Base-by-base conservation (phyloP, 2,329 filamentous ascomycete genomes). In the Botrytis squamosa region DNA sequence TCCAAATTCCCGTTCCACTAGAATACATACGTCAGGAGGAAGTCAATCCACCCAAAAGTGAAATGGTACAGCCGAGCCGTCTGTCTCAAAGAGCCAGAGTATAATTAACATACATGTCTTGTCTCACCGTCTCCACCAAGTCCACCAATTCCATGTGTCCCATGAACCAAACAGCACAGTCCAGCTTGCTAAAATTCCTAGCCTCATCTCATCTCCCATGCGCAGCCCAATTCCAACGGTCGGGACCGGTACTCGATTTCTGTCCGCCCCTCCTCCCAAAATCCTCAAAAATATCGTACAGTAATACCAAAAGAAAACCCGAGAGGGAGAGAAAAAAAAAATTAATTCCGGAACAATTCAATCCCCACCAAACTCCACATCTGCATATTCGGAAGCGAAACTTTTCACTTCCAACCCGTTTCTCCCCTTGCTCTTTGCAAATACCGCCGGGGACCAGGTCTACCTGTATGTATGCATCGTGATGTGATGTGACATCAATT, bases 321-420 rank as follows among this genome's bases (percentile, higher is more conserved):
- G 42, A 49, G 22, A 49, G 44, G 22, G 12, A n/a, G 25, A 49
- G 3, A 10, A n/a, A n/a, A 52, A n/a, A n/a, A 52, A 55, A 18
- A 29, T 16, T 55, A n/a, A 29, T 55, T 29, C 7, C 52, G n/a
- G n/a, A 55, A 55, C 52, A 29, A 55, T 29, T 52, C 10, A 52
- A 12, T 55, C 52, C 59, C 36, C 36, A 38, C 59, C 62, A 42
- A 42, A 62, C 36, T 62, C 33, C 59, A 62, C 12, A 49, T 36
- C 63, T 44, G 29, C n/a, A 66, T 66, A 38, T 18, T 36, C 64
- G 44, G 64, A 66, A 66, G 64, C 64, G 44, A 52, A 66, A 36
- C 33, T 52, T 29, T 52, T 38, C 29, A 33, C 64, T 49, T 38
- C 64, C 64, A 46, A 25, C 18, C 29, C 42, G 29, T 66, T 33